These are phyloP conservation scores for Pulveroboletus sp. DNA, from an alignment of 768 basidiomycete species.

Conservation along the genomic window DNA sequence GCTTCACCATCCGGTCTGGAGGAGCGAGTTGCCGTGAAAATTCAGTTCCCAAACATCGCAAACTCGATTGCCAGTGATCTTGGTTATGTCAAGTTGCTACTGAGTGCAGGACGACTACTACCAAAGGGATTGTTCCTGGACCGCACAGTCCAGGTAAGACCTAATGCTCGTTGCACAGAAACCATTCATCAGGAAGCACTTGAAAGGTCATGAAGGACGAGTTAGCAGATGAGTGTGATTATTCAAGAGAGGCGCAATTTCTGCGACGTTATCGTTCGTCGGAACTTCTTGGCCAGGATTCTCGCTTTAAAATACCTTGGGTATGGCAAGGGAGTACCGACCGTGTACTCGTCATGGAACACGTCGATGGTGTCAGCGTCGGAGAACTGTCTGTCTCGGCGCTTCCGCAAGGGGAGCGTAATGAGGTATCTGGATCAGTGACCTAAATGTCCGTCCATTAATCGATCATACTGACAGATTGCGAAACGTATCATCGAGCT, in stretches of 20 bases:
- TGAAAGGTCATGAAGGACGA: slow-evolving; percentile 83
- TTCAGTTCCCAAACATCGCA: slow-evolving; percentile 92
- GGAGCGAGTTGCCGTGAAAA: slow-evolving; percentile 72
- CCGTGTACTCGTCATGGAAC: slow-evolving; percentile 86
- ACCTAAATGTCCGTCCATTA: not conserved
- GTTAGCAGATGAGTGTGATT: slow-evolving; percentile 90
- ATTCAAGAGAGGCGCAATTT: slow-evolving; percentile 74
- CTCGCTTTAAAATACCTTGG: slow-evolving; percentile 79
- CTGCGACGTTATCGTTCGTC: slow-evolving; percentile 54
- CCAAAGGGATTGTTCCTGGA: slow-evolving; percentile 90
- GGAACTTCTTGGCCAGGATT: slow-evolving; percentile 49
- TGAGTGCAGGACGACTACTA: slow-evolving; percentile 75
- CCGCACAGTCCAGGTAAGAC: slow-evolving; percentile 65
- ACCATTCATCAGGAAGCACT: not conserved
- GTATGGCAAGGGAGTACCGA: slow-evolving; percentile 79
- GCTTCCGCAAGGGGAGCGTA: slow-evolving; percentile 60
- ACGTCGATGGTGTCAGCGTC: slow-evolving; percentile 74
- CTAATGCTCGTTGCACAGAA: not conserved
- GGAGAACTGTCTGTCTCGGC: slow-evolving; percentile 54
- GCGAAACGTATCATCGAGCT: slow-evolving; percentile 76
- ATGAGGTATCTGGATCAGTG: slow-evolving; percentile 53
- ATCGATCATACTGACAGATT: slow-evolving; percentile 49
- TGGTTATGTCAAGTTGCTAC: slow-evolving; percentile 74
- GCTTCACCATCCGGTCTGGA: slow-evolving; percentile 50
- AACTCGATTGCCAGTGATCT: slow-evolving; percentile 85